These are phyloP conservation scores for Boletus subparvulus DNA, from an alignment of 768 basidiomycete species.

Conservation along the genomic window DNA sequence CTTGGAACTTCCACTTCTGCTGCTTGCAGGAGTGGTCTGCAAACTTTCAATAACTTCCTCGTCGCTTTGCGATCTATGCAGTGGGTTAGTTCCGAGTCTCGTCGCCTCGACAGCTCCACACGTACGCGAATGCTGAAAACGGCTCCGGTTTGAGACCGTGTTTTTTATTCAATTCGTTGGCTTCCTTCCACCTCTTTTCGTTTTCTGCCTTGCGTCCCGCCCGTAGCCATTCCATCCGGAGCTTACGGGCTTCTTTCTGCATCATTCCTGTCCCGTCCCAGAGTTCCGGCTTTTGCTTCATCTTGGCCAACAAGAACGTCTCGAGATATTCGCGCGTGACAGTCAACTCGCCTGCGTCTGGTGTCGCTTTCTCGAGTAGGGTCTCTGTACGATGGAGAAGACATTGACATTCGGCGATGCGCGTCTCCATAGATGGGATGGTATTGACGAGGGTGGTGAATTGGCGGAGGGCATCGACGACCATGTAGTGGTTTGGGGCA, in stretches of 20 bases:
- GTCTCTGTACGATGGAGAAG: constrained; percentile 19
- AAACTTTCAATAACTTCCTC: constrained; percentile 27
- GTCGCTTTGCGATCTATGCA: constrained; percentile 23
- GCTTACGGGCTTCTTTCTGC: constrained; percentile 22
- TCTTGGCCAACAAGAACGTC: constrained; percentile 21
- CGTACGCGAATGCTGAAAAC: constrained; percentile 26
- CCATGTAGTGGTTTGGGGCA: constrained; percentile 23
- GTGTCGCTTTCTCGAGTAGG: constrained; percentile 13
- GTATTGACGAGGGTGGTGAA: constrained; percentile 24
- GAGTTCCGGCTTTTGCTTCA: constrained; percentile 32
- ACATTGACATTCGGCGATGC: constrained; percentile 19
- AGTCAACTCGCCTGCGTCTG: constrained; percentile 20
- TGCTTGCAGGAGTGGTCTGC: constrained; percentile 24
- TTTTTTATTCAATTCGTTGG: constrained; percentile 11
- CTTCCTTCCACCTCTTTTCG: constrained; percentile 21
- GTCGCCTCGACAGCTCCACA: neutral
- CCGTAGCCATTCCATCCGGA: constrained; percentile 26
- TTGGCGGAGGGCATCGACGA: constrained; percentile 30
- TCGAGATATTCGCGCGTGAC: constrained; percentile 30
- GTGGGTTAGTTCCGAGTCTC: neutral
- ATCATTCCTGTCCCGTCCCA: constrained; percentile 33
- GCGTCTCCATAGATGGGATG: constrained; percentile 18
- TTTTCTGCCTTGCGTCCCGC: constrained; percentile 18
- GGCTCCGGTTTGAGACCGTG: constrained; percentile 15
- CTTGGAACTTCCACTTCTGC: constrained; percentile 15